A percentile compares a stretch with the other conserved stretches of the same genome.
These are phyloP conservation scores for Limonium bicolor DNA, from an alignment of 148 eudicot genomes.

Conservation along the genomic window DNA sequence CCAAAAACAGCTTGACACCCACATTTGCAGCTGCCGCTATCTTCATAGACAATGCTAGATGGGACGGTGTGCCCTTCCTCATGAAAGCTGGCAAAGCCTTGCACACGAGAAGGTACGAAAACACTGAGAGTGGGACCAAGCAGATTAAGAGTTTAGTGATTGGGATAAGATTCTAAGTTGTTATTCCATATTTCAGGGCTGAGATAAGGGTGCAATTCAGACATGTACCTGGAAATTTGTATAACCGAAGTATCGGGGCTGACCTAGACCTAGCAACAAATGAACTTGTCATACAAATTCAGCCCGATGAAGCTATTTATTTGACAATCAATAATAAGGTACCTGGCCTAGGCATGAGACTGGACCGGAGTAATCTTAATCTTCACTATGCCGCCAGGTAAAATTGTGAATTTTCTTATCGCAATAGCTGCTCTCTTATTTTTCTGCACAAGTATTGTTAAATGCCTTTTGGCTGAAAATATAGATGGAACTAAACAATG, in stretches of 20 bases:
- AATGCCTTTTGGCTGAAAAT: no score
- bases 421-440: no score
- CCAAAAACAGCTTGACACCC: constrained; percentile 69
- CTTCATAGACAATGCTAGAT: constrained; percentile 84
- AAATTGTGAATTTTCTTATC: not conserved
- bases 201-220: constrained; percentile 96
- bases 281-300: constrained; percentile 93
- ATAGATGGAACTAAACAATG: not conserved
- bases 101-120: constrained; percentile 52
- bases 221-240: constrained; percentile 88
- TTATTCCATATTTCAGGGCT: constrained; percentile 33
- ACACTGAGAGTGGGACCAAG: not conserved
- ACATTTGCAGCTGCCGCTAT: constrained; percentile 97
- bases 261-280: constrained; percentile 84
- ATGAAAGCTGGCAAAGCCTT: constrained; percentile 99
- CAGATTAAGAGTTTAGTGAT: not conserved
- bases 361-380: constrained; percentile 89
- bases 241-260: constrained; percentile 56
- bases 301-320: constrained; percentile 90
- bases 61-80: constrained; percentile 98
- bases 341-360: constrained; percentile 86
- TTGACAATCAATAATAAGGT: constrained; percentile 92
- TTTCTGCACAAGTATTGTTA: no score
- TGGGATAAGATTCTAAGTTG: not conserved
- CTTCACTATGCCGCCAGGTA: constrained; percentile 93